Conservation (phyloP, 2,329 filamentous ascomycete species). For the Aspergillus sp. region DNA sequence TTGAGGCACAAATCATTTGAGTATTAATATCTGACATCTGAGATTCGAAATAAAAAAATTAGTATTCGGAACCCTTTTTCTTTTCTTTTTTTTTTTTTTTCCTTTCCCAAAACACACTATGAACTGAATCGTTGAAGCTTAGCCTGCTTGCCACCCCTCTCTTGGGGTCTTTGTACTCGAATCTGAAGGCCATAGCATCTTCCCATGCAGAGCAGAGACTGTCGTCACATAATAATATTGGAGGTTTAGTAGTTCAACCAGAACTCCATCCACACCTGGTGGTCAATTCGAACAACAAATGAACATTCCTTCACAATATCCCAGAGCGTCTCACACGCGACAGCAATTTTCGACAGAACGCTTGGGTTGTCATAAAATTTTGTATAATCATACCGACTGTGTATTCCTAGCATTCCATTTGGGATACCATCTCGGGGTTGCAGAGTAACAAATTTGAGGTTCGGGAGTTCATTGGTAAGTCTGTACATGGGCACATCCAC, state of each 20-base stretch:
- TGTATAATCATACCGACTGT: background rate
- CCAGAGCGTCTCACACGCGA: background rate
- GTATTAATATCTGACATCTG: background rate
- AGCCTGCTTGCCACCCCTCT: too few relatives aligned
- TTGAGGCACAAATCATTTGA: background rate
- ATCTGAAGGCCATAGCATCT: too few relatives aligned
- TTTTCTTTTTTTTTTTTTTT: too few relatives aligned
- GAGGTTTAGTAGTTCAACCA: too few relatives aligned
- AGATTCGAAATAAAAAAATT: background rate
- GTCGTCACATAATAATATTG: too few relatives aligned
- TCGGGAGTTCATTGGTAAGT: background rate
- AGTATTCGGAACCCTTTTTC: too few relatives aligned
- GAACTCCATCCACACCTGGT: background rate
- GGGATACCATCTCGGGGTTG: background rate
- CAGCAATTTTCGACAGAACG: background rate
- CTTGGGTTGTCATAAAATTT: background rate
- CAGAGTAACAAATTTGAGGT: background rate
- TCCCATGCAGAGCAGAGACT: too few relatives aligned
- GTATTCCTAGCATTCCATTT: slow-evolving; percentile 1
- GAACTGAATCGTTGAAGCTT: too few relatives aligned
- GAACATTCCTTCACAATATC: background rate
- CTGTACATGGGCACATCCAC: background rate
- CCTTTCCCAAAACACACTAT: too few relatives aligned
- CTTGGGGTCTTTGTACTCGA: too few relatives aligned
- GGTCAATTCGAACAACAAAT: background rate